phyloP scores from a whole-genome alignment of 129 eudicot genomes.

The Erigeron canadensis region DNA sequence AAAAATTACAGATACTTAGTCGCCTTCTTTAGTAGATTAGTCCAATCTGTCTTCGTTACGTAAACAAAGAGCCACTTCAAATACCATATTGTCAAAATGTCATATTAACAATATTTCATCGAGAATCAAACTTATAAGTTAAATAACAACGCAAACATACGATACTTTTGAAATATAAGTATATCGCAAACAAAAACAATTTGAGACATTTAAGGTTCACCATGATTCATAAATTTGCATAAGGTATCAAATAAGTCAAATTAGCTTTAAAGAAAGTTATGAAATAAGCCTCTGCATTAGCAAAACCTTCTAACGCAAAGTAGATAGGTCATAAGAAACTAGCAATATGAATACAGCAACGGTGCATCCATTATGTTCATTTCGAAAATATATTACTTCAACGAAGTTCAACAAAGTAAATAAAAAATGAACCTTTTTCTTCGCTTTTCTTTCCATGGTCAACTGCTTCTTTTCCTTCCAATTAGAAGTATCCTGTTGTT shows the following conservation, averaged over 20 bases:
- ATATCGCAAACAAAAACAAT: background rate
- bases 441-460: slow-evolving; percentile 46
- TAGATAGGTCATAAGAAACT: slow-evolving; percentile 1
- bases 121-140: background rate
- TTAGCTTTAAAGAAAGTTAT: background rate
- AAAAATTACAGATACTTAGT: too few relatives aligned
- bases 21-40: too few relatives aligned
- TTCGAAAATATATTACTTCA: slow-evolving; percentile 1
- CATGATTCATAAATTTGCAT: slow-evolving; percentile 6
- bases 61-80: too few relatives aligned
- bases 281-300: background rate
- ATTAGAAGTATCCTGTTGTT: slow-evolving; percentile 19
- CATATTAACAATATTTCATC: background rate
- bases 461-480: slow-evolving; percentile 51
- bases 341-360: background rate
- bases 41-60: too few relatives aligned
- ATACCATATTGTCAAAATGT: background rate
- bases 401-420: slow-evolving; percentile 15
- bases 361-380: slow-evolving; percentile 6
- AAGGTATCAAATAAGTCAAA: background rate
- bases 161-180: background rate
- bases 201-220: slow-evolving; percentile 1
- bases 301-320: background rate
- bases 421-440: slow-evolving; percentile 55
- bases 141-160: background rate